Conservation (phyloP, 495 filamentous ascomycete genomes). For the Neurospora intermedia region DNA sequence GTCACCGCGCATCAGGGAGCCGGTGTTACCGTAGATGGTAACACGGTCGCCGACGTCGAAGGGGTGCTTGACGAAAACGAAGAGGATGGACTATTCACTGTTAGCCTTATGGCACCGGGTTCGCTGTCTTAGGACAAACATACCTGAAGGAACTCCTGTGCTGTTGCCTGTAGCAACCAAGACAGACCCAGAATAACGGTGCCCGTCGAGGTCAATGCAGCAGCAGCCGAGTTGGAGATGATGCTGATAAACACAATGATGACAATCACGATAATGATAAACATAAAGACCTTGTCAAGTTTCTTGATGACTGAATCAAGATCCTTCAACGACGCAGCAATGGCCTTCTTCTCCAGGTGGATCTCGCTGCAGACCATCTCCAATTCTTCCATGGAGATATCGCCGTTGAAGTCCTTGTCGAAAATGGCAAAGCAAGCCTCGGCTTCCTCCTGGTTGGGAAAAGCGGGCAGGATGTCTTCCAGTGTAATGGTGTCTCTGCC, state of each 20-base stretch:
- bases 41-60: conserved; percentile 96
- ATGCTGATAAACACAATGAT: conserved; percentile 79
- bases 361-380: conserved; percentile 92
- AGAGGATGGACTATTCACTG: conserved; percentile 54
- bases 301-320: conserved; percentile 91
- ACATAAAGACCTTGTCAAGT: conserved; percentile 76
- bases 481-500: conserved; percentile 64
- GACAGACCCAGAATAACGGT: conserved; percentile 76
- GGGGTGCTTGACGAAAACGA: conserved; percentile 96
- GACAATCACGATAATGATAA: conserved; percentile 69
- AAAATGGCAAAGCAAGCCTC: conserved; percentile 90
- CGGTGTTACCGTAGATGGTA: conserved; percentile 83
- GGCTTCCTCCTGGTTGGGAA: conserved; percentile 76
- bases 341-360: conserved; percentile 87
- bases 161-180: conserved; percentile 86
- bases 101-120: no score
- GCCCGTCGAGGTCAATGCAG: conserved; percentile 77
- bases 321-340: conserved; percentile 88
- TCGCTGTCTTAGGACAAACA: neutral
- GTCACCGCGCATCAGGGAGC: conserved; percentile 63
- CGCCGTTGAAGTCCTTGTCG: conserved; percentile 93
- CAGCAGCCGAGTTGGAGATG: conserved; percentile 77
- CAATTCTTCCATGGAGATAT: conserved; percentile 92
- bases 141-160: conserved; percentile 72
- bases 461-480: conserved; percentile 69